Conservation (phyloP, 345 rosid species). For the Theobroma cacao region DNA sequence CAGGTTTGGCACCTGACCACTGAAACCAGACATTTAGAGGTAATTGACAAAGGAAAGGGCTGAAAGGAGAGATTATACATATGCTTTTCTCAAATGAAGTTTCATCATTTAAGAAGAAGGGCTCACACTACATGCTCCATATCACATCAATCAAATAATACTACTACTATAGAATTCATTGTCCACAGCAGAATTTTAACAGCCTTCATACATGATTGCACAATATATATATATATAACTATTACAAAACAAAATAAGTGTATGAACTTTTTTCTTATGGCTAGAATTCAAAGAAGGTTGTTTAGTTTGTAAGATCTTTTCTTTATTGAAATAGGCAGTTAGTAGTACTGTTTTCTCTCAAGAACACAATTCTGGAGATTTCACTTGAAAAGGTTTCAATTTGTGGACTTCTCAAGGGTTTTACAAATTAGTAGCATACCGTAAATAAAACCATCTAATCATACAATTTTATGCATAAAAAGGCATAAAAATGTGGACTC, state of each 20-base stretch:
- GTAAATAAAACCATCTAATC: neutral
- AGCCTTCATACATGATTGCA: neutral
- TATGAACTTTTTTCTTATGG: neutral
- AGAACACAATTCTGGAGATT: neutral
- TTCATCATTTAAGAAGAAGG: neutral
- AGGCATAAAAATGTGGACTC: neutral
- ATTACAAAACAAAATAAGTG: neutral
- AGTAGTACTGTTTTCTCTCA: neutral
- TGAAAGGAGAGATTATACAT: neutral
- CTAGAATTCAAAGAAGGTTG: neutral
- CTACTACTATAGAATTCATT: neutral
- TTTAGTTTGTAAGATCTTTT: neutral
- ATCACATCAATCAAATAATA: conserved; percentile 11
- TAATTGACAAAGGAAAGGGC: neutral
- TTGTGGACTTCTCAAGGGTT: neutral
- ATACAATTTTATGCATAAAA: neutral
- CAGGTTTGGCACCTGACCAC: no score
- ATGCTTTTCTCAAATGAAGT: neutral
- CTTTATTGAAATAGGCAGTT: neutral
- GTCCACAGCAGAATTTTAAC: neutral
- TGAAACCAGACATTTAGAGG: neutral
- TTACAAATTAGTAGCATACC: neutral
- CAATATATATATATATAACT: neutral
- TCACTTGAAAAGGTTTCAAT: neutral
- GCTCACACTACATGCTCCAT: neutral